phyloP scores from a whole-genome alignment of 2,329 filamentous ascomycete species.

The Alternaria panax region DNA sequence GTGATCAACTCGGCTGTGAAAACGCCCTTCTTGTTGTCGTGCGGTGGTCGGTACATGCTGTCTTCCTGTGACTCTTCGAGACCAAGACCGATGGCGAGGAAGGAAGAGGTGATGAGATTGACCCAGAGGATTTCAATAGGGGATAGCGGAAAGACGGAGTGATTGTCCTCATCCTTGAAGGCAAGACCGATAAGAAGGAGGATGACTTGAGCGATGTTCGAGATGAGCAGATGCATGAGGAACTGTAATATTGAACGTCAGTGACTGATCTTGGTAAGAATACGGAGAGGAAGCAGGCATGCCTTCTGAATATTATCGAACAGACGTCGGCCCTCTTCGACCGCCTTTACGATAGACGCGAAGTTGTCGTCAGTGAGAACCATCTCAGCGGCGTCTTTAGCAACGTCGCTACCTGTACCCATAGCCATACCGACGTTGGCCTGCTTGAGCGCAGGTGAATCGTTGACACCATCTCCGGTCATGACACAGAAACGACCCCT shows the following conservation, averaged over 20 bases:
- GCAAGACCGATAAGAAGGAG: conserved; percentile 57
- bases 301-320: conserved; percentile 54
- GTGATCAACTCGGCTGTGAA: conserved; percentile 57
- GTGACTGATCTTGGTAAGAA: background rate
- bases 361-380: conserved; percentile 53
- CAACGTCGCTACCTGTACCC: conserved; percentile 51
- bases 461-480: conserved; percentile 55
- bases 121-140: conserved; percentile 59
- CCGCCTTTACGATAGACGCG: conserved; percentile 52
- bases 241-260: conserved; percentile 32
- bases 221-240: conserved; percentile 58
- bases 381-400: conserved; percentile 53
- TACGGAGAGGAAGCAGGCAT: background rate
- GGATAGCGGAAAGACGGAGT: conserved; percentile 56
- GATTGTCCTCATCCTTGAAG: conserved; percentile 54
- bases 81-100: conserved; percentile 57
- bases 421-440: conserved; percentile 55
- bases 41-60: conserved; percentile 57
- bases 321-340: conserved; percentile 51
- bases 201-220: conserved; percentile 58
- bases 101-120: conserved; percentile 57
- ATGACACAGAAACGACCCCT: conserved; percentile 51
- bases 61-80: conserved; percentile 56
- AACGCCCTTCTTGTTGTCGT: conserved; percentile 53
- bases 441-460: conserved; percentile 51